Conservation (phyloP, 371 early-diverging fungal species). For the Apophysomyces variabilis region DNA sequence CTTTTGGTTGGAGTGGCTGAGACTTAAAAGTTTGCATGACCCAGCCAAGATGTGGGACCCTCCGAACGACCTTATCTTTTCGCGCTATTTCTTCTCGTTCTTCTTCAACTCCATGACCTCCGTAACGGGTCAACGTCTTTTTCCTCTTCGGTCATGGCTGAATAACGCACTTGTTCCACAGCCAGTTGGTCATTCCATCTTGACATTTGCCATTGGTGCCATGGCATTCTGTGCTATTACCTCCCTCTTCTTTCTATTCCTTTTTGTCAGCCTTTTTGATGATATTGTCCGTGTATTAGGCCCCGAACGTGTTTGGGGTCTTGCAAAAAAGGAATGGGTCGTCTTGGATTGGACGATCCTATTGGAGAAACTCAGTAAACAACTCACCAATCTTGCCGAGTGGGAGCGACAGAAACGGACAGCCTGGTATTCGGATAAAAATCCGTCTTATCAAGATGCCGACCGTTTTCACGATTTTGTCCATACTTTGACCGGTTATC, state of each 20-base stretch:
- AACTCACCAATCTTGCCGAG: slow-evolving; percentile 38
- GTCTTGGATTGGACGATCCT: slow-evolving; percentile 31
- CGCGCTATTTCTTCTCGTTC: slow-evolving; percentile 14
- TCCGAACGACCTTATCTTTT: slow-evolving; percentile 1
- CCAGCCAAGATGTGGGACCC: neutral
- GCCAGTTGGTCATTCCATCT: slow-evolving; percentile 6
- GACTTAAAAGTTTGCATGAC: slow-evolving; percentile 3
- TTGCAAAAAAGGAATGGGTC: slow-evolving; percentile 15
- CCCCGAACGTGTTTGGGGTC: slow-evolving; percentile 28
- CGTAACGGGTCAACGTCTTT: slow-evolving; percentile 8
- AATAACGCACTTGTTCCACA: slow-evolving; percentile 7
- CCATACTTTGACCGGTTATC: slow-evolving; percentile 25
- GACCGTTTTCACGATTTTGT: slow-evolving; percentile 36
- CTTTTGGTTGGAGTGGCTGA: no score
- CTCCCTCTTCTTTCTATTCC: slow-evolving; percentile 32
- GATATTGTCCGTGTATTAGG: slow-evolving; percentile 29
- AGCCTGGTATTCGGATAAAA: slow-evolving; percentile 29
- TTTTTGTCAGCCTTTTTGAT: slow-evolving; percentile 33
- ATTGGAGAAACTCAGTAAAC: slow-evolving; percentile 25
- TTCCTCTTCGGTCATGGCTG: slow-evolving; percentile 16
- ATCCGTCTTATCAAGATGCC: slow-evolving; percentile 22
- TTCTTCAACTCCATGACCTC: slow-evolving; percentile 8
- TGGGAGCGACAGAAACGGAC: slow-evolving; percentile 44
- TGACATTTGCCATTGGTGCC: slow-evolving; percentile 22
- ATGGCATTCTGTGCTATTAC: slow-evolving; percentile 22